phyloP scores from a whole-genome alignment of 208 protist genomes.

The Trypanosomatidae sp. region DNA sequence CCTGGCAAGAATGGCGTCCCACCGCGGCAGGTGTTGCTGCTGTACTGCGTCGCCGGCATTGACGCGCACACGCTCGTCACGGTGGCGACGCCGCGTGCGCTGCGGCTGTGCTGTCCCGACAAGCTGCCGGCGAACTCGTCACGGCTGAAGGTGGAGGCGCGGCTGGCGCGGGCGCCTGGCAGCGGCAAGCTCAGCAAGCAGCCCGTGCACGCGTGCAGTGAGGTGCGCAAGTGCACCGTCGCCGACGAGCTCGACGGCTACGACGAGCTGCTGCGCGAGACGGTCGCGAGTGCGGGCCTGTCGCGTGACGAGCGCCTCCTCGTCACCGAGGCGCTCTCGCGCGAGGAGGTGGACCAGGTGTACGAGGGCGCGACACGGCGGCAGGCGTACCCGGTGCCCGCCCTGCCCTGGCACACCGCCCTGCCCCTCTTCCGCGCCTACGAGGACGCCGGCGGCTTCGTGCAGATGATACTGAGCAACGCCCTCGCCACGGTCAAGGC shows the following conservation, averaged over 20 bases:
- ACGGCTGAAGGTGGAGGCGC: slow-evolving; percentile 73
- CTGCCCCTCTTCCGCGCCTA: slow-evolving; percentile 30
- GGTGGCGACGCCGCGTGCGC: slow-evolving; percentile 30
- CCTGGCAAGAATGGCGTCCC: slow-evolving; percentile 26
- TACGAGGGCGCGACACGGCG: slow-evolving; percentile 36
- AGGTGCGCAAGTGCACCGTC: slow-evolving; percentile 51
- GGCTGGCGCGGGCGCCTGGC: slow-evolving; percentile 15
- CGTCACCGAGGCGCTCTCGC: slow-evolving; percentile 40
- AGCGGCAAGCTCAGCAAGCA: slow-evolving; percentile 46
- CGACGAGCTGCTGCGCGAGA: slow-evolving; percentile 15
- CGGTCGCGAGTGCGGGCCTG: slow-evolving; percentile 19
- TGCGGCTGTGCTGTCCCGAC: slow-evolving; percentile 43
- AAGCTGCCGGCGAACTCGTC: slow-evolving; percentile 52
- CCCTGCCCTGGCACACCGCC: slow-evolving; percentile 39
- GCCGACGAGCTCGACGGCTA: slow-evolving; percentile 65
- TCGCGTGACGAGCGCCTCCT: slow-evolving; percentile 16
- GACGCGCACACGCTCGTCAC: slow-evolving; percentile 34
- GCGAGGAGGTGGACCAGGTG: slow-evolving; percentile 64
- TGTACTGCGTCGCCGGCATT: slow-evolving; percentile 35
- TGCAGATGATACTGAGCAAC: slow-evolving; percentile 61
- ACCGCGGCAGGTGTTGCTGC: slow-evolving; percentile 47
- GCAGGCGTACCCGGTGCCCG: slow-evolving; percentile 20
- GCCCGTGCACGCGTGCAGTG: slow-evolving; percentile 27
- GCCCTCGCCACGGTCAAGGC: slow-evolving; percentile 30
- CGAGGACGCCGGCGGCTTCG: slow-evolving; percentile 41